Evolutionary conservation across 805 yeast genomes (phyloP).

Genomic region (Zygosaccharomyces lentus): DNA sequence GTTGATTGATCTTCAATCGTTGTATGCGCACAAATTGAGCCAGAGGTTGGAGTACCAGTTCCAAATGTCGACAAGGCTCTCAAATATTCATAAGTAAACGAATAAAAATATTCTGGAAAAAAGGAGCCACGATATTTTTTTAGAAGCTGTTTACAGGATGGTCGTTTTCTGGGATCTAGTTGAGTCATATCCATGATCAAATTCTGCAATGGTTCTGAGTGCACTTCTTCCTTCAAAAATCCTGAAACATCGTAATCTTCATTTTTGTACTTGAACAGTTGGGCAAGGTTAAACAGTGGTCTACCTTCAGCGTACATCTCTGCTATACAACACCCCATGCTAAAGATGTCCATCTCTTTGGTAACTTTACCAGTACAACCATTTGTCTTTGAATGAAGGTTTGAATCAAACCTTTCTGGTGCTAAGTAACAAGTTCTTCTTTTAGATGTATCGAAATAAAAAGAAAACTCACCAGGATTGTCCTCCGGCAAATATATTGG

Average conservation of each 20-base stretch:
- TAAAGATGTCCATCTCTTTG: constrained; percentile 74
- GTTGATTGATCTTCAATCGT: constrained; percentile 18
- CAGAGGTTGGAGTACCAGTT: constrained; percentile 22
- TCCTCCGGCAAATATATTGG: constrained; percentile 86
- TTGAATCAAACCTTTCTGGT: constrained; percentile 72
- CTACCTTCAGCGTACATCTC: constrained; percentile 85
- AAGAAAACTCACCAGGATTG: constrained; percentile 87
- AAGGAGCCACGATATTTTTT: constrained; percentile 43
- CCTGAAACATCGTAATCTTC: constrained; percentile 56
- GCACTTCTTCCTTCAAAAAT: constrained; percentile 39
- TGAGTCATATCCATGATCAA: constrained; percentile 61
- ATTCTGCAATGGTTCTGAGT: constrained; percentile 45
- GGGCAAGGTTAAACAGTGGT: constrained; percentile 81
- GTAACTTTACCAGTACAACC: constrained; percentile 38
- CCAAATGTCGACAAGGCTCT: constrained; percentile 34
- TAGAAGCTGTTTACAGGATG: constrained; percentile 51
- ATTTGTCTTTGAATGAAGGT: constrained; percentile 20
- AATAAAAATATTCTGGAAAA: constrained; percentile 68
- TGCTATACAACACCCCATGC: constrained; percentile 83
- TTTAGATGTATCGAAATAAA: constrained; percentile 86
- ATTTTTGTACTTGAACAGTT: constrained; percentile 74
- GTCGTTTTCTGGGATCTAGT: constrained; percentile 57
- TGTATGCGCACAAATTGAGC: constrained; percentile 15
- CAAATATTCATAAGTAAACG: constrained; percentile 66
- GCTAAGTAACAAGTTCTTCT: constrained; percentile 88